Evolutionary conservation across 345 rosid genomes (phyloP), one percentile per base, ranked within the genome.

Genomic region (Nasturtium officinale): DNA sequence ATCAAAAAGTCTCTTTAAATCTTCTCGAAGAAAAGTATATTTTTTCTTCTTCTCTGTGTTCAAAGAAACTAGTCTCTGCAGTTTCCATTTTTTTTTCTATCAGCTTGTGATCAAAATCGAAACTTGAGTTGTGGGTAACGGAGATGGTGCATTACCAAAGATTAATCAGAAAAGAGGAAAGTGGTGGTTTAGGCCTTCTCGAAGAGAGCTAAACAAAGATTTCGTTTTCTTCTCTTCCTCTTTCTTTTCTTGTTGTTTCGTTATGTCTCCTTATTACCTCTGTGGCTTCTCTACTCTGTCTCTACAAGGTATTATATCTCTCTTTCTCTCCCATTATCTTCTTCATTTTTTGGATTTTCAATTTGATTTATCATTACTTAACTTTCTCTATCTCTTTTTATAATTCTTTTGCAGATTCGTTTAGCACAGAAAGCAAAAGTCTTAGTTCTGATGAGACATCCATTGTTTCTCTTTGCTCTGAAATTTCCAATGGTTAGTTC

Each of bases 161-260:
- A 51, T 74, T 51, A 64, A 71, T 77, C 40, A 82, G 77, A 71
- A 86, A 83, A 77, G 93, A 79, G 1, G 78, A 80, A 18, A 75
- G 16, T 43, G 17, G 67, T 84, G 62, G 76, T 83, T 12, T 81
- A 75, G 47, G 81, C 69, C 53, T 81, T 38, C 69, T 83, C 61
- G 77, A 89, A 73, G 78, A 83, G 78, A 65, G 76, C 77, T 70
- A 87, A 83, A 77, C 89, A 85, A 29, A 89, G 84, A 77, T 86
- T 90, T 80, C 69, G 85, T 0, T 76, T 77, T 55, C 73, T 89
- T 23, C 75, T 93, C 64, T 51, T 90, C n/a, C 87, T 93, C 87
- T 13, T 61, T 92, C 35, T 79, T 92, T 52, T 90, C 87, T 66
- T 90, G 85, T 73, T 72, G 72, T 78, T 76, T 92, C 67, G 59